phyloP scores from a whole-genome alignment of 83 land plant genomes.

The Thuja plicata region DNA sequence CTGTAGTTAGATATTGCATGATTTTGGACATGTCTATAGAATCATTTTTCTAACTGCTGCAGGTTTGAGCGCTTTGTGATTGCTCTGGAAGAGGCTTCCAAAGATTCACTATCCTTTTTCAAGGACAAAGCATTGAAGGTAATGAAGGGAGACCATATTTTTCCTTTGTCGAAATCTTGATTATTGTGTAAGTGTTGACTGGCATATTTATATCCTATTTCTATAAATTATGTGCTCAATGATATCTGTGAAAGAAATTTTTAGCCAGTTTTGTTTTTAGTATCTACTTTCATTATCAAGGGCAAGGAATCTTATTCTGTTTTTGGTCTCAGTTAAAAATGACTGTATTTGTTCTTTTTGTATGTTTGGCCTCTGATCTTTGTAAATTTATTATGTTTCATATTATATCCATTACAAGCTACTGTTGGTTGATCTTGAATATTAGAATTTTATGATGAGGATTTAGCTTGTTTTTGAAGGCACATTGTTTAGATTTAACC shows the following conservation, averaged over 20 bases:
- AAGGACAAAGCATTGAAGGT: slow-evolving; percentile 96
- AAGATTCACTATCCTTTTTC: slow-evolving; percentile 70
- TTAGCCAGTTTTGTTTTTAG: not conserved
- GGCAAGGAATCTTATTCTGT: not conserved
- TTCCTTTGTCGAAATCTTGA: not conserved
- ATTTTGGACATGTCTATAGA: not conserved
- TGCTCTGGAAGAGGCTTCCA: slow-evolving; percentile 91
- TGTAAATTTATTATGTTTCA: not conserved
- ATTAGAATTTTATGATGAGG: not conserved
- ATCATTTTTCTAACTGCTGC: slow-evolving; percentile 8
- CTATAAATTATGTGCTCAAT: not conserved
- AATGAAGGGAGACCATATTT: not conserved
- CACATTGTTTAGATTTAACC: not conserved
- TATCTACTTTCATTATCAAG: not conserved
- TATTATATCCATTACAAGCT: not conserved
- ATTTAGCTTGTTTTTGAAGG: not conserved
- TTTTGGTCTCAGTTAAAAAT: not conserved
- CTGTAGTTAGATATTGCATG: not conserved
- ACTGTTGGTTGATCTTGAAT: not conserved
- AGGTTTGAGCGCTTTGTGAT: slow-evolving; percentile 88
- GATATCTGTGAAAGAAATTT: not conserved
- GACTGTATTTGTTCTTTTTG: not conserved
- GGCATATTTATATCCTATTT: not conserved
- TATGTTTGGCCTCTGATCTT: not conserved
- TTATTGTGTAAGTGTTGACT: not conserved